Evolutionary conservation across 192 early-diverging fungal species (phyloP).

Genomic region (Helicostylum pulchrum): DNA sequence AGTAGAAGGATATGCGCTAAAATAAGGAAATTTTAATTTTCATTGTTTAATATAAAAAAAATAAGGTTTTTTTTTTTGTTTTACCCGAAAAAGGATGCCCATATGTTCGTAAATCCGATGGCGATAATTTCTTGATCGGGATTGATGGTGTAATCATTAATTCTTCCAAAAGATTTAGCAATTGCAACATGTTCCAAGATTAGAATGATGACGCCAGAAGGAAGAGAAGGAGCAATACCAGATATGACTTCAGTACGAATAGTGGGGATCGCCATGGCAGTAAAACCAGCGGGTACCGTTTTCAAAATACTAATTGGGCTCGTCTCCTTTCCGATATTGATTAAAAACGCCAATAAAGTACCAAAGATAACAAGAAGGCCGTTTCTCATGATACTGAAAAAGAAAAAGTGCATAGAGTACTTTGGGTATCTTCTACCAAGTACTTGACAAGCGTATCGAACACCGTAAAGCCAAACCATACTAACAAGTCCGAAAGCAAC

Average conservation of each 20-base stretch:
- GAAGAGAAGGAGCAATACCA: constrained; percentile 53
- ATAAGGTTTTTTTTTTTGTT: neutral
- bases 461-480: constrained; percentile 39
- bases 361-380: constrained; percentile 73
- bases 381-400: constrained; percentile 69
- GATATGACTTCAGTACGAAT: constrained; percentile 51
- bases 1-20: constrained; percentile 76
- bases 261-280: constrained; percentile 53
- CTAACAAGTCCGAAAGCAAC: constrained; percentile 55
- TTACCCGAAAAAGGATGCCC: constrained; percentile 81
- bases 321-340: constrained; percentile 48
- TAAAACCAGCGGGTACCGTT: constrained; percentile 77
- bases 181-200: constrained; percentile 93
- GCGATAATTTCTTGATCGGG: constrained; percentile 92
- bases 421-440: constrained; percentile 46
- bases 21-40: neutral
- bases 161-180: constrained; percentile 83
- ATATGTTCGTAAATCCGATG: constrained; percentile 81
- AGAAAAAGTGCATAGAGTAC: constrained; percentile 52
- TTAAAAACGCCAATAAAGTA: constrained; percentile 68
- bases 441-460: constrained; percentile 40
- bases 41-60: constrained; percentile 3
- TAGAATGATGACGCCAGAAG: constrained; percentile 69
- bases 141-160: constrained; percentile 78
- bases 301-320: constrained; percentile 68